Evolutionary conservation across 768 basidiomycete species (phyloP).

Genomic region (Trametes meyenii): DNA sequence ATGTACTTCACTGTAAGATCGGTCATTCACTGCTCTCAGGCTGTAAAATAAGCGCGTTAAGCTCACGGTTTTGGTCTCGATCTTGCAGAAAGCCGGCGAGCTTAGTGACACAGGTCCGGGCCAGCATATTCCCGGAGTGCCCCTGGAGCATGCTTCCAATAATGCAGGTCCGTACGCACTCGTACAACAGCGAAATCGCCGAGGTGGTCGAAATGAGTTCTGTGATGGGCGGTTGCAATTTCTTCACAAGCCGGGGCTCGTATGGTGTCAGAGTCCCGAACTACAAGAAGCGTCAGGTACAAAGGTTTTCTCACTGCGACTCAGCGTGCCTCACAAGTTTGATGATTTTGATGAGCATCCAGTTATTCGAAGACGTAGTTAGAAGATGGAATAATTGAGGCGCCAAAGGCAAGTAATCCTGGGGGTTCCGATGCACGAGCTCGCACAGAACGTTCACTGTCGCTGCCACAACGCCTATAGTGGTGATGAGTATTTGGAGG

Average conservation of each 20-base stretch:
- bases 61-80: slow-evolving; percentile 91
- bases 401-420: slow-evolving; percentile 82
- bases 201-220: slow-evolving; percentile 94
- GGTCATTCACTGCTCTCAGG: background rate
- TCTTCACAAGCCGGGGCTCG: slow-evolving; percentile 92
- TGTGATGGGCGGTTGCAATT: slow-evolving; percentile 91
- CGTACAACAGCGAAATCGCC: slow-evolving; percentile 94
- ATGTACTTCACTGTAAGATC: slow-evolving; percentile 89
- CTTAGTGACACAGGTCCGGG: slow-evolving; percentile 89
- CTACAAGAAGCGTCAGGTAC: slow-evolving; percentile 43
- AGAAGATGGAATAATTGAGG: slow-evolving; percentile 92
- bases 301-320: background rate
- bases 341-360: slow-evolving; percentile 99
- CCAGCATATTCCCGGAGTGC: slow-evolving; percentile 73
- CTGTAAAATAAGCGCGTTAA: background rate
- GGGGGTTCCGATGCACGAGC: slow-evolving; percentile 77
- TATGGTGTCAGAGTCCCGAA: slow-evolving; percentile 91
- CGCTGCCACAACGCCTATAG: slow-evolving; percentile 85
- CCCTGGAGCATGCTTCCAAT: slow-evolving; percentile 94
- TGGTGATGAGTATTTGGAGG: background rate
- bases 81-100: slow-evolving; percentile 91
- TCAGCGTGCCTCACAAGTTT: slow-evolving; percentile 68
- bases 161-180: slow-evolving; percentile 98
- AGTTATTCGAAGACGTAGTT: slow-evolving; percentile 95
- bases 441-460: slow-evolving; percentile 95